Conservation (phyloP, 768 basidiomycete genomes). For the Astraeus odoratus region DNA sequence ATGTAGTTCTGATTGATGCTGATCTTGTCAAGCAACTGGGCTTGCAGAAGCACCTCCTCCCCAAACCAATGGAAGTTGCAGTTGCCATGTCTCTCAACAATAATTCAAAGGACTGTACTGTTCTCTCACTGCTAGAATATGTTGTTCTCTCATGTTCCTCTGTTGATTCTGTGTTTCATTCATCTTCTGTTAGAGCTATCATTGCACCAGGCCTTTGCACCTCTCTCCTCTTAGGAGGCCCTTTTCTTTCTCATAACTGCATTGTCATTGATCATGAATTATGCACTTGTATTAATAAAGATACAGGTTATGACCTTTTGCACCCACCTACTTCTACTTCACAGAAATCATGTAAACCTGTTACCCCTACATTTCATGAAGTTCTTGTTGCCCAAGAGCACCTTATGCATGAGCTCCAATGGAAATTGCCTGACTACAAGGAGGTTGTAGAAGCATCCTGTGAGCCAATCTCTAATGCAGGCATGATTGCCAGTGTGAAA, state of each 20-base stretch:
- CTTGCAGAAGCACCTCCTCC: not conserved
- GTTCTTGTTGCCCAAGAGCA: not conserved
- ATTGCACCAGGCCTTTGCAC: not conserved
- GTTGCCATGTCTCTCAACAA: not conserved
- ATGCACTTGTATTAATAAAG: conserved; percentile 1
- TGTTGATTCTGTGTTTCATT: not conserved
- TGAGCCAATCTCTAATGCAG: not conserved
- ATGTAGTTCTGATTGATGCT: conserved; percentile 1
- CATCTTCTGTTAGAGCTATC: not conserved
- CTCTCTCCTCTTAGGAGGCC: not conserved
- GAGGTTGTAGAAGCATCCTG: not conserved
- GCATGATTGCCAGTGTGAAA: not conserved
- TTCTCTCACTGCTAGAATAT: not conserved
- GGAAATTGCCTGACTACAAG: not conserved
- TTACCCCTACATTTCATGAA: no score
- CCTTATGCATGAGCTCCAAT: not conserved
- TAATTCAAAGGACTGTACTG: not conserved
- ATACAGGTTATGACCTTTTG: not conserved
- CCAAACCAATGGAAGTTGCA: not conserved
- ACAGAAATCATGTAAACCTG: not conserved
- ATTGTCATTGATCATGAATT: conserved; percentile 1
- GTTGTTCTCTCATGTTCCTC: not conserved
- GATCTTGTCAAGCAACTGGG: not conserved
- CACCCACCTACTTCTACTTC: not conserved
- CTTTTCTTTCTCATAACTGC: not conserved